These are phyloP conservation scores for Trichophyton mentagrophytes DNA, from an alignment of 2,329 filamentous ascomycete genomes.

Conservation along the genomic window DNA sequence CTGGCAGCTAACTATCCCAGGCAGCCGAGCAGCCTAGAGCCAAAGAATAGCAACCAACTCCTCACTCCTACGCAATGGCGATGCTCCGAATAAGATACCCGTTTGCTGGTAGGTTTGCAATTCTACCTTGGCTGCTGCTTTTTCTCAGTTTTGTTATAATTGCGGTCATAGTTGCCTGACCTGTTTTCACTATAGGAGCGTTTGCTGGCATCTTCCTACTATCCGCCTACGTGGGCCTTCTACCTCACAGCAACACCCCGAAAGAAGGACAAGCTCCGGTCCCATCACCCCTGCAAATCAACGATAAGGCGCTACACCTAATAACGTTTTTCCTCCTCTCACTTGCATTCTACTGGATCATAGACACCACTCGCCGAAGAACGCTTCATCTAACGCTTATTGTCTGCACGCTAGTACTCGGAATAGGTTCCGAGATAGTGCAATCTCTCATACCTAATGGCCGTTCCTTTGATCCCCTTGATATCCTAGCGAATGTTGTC, in stretches of 20 bases:
- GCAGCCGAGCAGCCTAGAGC: neutral
- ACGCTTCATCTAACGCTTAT: constrained; percentile 71
- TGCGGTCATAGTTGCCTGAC: neutral
- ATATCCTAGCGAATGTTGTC: constrained; percentile 76
- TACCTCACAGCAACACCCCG: constrained; percentile 35
- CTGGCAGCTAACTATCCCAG: neutral
- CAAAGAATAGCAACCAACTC: neutral
- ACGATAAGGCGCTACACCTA: constrained; percentile 83
- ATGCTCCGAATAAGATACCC: constrained; percentile 74
- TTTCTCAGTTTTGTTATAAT: too few relatives aligned
- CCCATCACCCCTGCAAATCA: constrained; percentile 45
- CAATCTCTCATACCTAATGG: constrained; percentile 56
- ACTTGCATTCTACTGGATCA: constrained; percentile 81
- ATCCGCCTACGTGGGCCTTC: constrained; percentile 68
- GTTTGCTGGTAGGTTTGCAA: constrained; percentile 60
- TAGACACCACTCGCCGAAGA: constrained; percentile 79
- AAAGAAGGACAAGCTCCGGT: constrained; percentile 19
- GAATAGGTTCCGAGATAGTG: constrained; percentile 46
- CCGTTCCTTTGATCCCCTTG: constrained; percentile 61
- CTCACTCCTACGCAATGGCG: neutral
- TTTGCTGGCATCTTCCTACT: constrained; percentile 57
- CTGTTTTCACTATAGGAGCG: constrained; percentile 38
- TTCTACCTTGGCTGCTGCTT: too few relatives aligned
- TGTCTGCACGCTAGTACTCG: constrained; percentile 55
- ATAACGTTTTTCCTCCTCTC: constrained; percentile 85